Conservation (phyloP, 2,329 filamentous ascomycete species). For the Penicillium sp. region DNA sequence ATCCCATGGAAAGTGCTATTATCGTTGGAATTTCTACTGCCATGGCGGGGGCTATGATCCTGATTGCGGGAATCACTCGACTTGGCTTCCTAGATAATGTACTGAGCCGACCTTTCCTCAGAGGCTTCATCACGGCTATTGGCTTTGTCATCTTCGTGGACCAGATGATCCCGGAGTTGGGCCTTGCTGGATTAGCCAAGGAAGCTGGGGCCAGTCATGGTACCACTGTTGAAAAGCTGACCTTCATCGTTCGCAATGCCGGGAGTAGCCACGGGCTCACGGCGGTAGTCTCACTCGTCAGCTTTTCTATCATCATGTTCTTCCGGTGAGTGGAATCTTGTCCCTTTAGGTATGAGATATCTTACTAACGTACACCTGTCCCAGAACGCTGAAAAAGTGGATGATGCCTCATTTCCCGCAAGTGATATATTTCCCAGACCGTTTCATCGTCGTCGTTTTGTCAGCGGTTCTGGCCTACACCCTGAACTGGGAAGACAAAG, state of each 20-base stretch:
- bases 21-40: constrained; percentile 87
- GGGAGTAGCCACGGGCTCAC: constrained; percentile 73
- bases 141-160: constrained; percentile 96
- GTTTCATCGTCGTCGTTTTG: constrained; percentile 83
- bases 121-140: constrained; percentile 96
- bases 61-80: constrained; percentile 81
- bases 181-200: constrained; percentile 69
- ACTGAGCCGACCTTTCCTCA: constrained; percentile 84
- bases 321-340: constrained; percentile 62
- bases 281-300: constrained; percentile 72
- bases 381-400: constrained; percentile 76
- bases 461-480: constrained; percentile 79
- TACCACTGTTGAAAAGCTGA: constrained; percentile 81
- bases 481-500: constrained; percentile 76
- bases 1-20: constrained; percentile 73
- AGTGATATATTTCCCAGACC: constrained; percentile 88
- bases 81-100: constrained; percentile 94
- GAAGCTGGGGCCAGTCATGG: constrained; percentile 70
- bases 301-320: constrained; percentile 89
- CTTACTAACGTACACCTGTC: constrained; percentile 6
- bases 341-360: background rate
- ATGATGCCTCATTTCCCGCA: constrained; percentile 77
- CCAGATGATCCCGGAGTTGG: constrained; percentile 88
- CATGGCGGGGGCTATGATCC: constrained; percentile 82
- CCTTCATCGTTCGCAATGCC: constrained; percentile 73